Evolutionary conservation across 1,284 basidiomycete genomes (phyloP).

Genomic region (Naganishia liquefaciens): DNA sequence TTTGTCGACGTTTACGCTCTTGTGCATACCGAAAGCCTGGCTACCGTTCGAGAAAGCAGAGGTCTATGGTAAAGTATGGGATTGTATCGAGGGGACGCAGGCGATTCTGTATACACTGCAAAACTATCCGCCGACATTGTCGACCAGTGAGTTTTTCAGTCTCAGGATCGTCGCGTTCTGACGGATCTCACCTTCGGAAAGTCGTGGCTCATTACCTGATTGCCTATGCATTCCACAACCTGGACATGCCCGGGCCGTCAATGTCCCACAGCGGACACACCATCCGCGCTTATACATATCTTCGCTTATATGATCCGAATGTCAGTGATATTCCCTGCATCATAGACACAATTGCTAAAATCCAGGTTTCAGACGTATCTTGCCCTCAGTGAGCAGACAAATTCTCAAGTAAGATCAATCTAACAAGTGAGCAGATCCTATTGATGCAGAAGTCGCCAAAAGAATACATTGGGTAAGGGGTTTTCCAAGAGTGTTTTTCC

Average conservation of each 20-base stretch:
- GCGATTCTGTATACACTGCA: slow-evolving; percentile 14
- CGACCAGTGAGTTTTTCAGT: slow-evolving; percentile 10
- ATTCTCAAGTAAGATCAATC: background rate
- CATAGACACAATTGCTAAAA: background rate
- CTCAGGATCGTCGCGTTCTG: background rate
- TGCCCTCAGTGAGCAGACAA: slow-evolving; percentile 15
- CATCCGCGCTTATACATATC: background rate
- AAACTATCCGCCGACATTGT: slow-evolving; percentile 20
- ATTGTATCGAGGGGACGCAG: slow-evolving; percentile 17
- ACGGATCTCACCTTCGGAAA: background rate
- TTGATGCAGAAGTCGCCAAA: slow-evolving; percentile 26
- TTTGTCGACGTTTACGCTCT: slow-evolving; percentile 7
- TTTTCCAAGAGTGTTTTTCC: background rate
- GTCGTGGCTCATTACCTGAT: slow-evolving; percentile 27
- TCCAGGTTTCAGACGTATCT: slow-evolving; percentile 13
- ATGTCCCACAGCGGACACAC: slow-evolving; percentile 6
- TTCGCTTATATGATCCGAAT: slow-evolving; percentile 25
- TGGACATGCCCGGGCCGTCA: background rate
- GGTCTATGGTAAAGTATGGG: slow-evolving; percentile 12
- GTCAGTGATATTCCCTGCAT: background rate
- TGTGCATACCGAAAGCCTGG: slow-evolving; percentile 24
- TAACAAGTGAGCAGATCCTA: slow-evolving; percentile 11
- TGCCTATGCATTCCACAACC: slow-evolving; percentile 9
- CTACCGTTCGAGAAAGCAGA: slow-evolving; percentile 20
- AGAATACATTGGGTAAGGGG: slow-evolving; percentile 28